Conservation (phyloP, 139 green algal genomes). For the Coelastrella sp. region DNA sequence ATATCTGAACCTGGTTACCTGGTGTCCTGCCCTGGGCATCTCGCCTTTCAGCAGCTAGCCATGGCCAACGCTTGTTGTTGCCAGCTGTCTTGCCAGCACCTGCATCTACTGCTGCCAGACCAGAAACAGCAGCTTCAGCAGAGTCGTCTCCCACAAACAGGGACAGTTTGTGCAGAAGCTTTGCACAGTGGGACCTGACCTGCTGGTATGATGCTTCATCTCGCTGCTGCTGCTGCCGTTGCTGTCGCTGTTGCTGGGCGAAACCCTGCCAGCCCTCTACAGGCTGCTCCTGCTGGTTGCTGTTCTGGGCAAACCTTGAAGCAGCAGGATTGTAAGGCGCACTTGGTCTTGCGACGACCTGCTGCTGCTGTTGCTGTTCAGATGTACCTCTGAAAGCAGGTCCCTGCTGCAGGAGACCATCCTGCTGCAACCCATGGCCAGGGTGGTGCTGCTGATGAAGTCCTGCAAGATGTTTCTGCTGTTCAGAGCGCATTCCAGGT, state of each 20-base stretch:
- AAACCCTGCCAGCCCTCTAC: background rate
- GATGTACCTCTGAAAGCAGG: no score
- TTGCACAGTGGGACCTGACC: background rate
- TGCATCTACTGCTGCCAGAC: background rate
- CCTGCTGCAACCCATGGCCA: no score
- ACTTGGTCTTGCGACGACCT: background rate
- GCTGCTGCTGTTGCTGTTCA: background rate
- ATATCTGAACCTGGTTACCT: slow-evolving; percentile 14
- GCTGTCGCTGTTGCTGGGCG: background rate
- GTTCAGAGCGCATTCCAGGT: no score
- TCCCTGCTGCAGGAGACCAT: no score
- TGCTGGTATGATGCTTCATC: background rate
- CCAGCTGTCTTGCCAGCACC: slow-evolving; percentile 9
- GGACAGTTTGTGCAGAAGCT: slow-evolving; percentile 8
- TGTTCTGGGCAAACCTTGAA: background rate
- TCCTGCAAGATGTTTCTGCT: no score
- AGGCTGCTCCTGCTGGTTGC: slow-evolving; percentile 12
- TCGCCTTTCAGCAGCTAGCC: slow-evolving; percentile 56
- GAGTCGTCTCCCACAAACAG: background rate
- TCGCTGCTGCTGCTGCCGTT: background rate
- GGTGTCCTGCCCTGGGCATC: slow-evolving; percentile 55
- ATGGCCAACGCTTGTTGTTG: slow-evolving; percentile 58
- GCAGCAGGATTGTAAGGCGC: no score
- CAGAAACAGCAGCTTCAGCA: background rate
- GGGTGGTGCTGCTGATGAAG: no score